Conservation (phyloP, 352 stramenopile species). For the Pythium sp. region DNA sequence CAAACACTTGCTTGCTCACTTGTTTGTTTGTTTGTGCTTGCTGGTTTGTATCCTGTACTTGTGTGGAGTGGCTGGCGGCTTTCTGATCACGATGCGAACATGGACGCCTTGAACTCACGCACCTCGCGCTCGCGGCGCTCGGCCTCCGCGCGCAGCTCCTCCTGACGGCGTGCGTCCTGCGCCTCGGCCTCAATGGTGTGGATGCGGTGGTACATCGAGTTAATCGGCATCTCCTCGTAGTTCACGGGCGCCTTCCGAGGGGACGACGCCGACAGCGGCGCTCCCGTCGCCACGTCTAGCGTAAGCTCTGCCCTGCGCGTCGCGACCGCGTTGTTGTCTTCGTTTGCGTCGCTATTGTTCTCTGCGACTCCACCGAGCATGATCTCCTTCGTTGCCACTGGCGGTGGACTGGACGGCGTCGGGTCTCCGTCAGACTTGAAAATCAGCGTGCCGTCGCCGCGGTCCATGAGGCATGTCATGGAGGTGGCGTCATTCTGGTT, state of each 20-base stretch:
- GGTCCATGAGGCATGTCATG: slow-evolving; percentile 37
- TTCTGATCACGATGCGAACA: slow-evolving; percentile 18
- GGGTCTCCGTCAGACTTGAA: slow-evolving; percentile 33
- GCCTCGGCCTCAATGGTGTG: slow-evolving; percentile 52
- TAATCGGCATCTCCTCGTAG: slow-evolving; percentile 68
- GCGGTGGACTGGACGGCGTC: slow-evolving; percentile 13
- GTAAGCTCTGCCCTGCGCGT: slow-evolving; percentile 3
- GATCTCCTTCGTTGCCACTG: not conserved
- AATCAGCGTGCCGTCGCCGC: slow-evolving; percentile 22
- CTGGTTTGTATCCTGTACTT: not conserved
- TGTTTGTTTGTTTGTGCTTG: not conserved
- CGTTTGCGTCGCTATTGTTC: not conserved
- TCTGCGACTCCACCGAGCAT: not conserved
- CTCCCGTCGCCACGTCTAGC: not conserved
- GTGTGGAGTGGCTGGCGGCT: not conserved
- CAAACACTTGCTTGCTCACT: not conserved
- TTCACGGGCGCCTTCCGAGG: slow-evolving; percentile 24
- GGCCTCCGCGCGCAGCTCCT: slow-evolving; percentile 45
- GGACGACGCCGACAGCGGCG: not conserved
- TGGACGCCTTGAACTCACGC: slow-evolving; percentile 55
- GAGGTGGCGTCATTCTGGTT: slow-evolving; percentile 11
- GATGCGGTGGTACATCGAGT: slow-evolving; percentile 73
- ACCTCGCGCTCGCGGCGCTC: slow-evolving; percentile 55
- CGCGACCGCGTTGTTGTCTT: not conserved
- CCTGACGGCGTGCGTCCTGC: slow-evolving; percentile 37